Base-by-base conservation (phyloP, 2,329 filamentous ascomycete genomes). In the Purpureocillium lavendulum region DNA sequence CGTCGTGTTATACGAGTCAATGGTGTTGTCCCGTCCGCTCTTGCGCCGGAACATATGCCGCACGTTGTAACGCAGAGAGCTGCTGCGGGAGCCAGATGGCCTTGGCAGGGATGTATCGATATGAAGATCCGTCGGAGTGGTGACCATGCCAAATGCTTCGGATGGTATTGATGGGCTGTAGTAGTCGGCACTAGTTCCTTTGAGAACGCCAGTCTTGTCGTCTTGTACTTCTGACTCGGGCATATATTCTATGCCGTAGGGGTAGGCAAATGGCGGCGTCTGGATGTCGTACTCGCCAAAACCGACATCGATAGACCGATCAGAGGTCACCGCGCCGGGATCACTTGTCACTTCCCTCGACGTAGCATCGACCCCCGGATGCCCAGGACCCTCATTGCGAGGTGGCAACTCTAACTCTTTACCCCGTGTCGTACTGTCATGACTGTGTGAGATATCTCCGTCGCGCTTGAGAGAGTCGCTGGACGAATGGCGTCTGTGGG, bases 131-230 rank as follows among this genome's bases (percentile, higher is more conserved):
- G 28, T 36, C 4, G 56, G 49, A 11, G 51, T 47, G 9, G 55
- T 45, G 11, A 54, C 49, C 62, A 66, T 65, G 44, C 61, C 62
- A 44, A 66, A 65, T 5, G 60, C 61, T 38, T 62, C 60, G 3
- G 61, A 64, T 3, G 64, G 62, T 33, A 67, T 58, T 3, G 58
- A 58, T 11, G 60, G 56, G 36, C 61, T 63, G 46, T 67, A 67
- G 43, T 67, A 67, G 41, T 66, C 62, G 33, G 61, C 61, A 38
- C 55, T 67, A 30, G 54, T 59, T 30, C 58, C 61, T 40, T 49
- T 54, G 33, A 61, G 58, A 30, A 58, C 54, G 32, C 53, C 55
- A 24, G 56, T 50, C 15, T 57, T 53, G 24, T 55, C 51, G 39
- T 56, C 49, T 4, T 40, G 45, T 9, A 53, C 47, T n/a, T 42